Conservation (phyloP, 495 filamentous ascomycete genomes). For the Penicillium odoratum region DNA sequence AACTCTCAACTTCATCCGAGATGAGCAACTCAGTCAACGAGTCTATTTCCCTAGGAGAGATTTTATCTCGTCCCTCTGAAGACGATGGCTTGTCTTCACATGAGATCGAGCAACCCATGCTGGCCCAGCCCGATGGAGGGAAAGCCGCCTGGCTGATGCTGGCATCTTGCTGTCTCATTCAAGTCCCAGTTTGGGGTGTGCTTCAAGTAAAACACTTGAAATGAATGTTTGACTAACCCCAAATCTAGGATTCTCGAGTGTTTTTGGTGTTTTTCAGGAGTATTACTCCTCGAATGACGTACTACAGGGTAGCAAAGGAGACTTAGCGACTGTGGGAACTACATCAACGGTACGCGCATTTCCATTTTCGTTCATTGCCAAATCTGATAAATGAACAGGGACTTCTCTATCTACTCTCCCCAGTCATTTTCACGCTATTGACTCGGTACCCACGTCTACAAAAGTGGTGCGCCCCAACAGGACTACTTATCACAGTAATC, state of each 20-base stretch:
- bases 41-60: conserved; percentile 6
- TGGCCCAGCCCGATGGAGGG: conserved; percentile 61
- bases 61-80: conserved; percentile 3
- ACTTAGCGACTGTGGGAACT: conserved; percentile 55
- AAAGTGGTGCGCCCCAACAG: conserved; percentile 39
- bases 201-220: background rate
- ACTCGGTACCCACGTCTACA: conserved; percentile 47
- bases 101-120: conserved; percentile 35
- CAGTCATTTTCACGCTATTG: conserved; percentile 50
- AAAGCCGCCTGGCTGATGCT: conserved; percentile 66
- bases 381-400: conserved; percentile 28
- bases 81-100: background rate
- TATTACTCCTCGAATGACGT: conserved; percentile 38
- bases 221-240: conserved; percentile 2
- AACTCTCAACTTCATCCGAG: background rate
- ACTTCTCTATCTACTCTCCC: conserved; percentile 58
- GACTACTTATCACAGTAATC: conserved; percentile 41
- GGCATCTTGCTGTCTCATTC: conserved; percentile 59
- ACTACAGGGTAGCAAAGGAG: conserved; percentile 35
- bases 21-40: conserved; percentile 7
- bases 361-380: background rate
- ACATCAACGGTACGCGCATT: conserved; percentile 37
- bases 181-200: conserved; percentile 65
- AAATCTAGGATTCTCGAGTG: conserved; percentile 46
- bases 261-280: conserved; percentile 54